Evolutionary conservation across 805 yeast species (phyloP), one percentile per base, ranked within the genome.

Genomic region (Komagataella pastoris): DNA sequence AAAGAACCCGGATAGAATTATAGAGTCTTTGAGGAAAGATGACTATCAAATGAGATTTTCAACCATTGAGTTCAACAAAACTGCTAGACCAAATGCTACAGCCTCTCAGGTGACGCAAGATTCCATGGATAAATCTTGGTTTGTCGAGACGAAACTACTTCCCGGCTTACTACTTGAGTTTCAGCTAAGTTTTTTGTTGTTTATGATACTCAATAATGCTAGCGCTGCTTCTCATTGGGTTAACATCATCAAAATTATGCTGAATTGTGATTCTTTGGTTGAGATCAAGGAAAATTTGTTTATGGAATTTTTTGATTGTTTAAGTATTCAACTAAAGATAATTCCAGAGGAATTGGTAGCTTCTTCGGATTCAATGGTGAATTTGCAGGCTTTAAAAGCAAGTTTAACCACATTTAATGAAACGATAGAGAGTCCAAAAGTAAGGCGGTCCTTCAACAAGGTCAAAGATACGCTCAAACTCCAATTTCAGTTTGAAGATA

Each of bases 201-300:
- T 74, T 47, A 58, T 80, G 1, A 57, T 80, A 0, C 67, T 83
- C 55, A 86, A 83, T 14, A 85, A 83, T 61, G 75, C 76, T 58
- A 77, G 85, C 17, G 78, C 83, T 12, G 73, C 79, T 17, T 65
- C 76, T 18, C 89, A 83, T 56, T 85, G 90, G 90, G 70, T 76
- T 51, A 69, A 67, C 17, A 55, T 83, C 43, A 56, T 78, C 10
- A 72, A 71, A 48, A 59, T 83, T 8, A 24, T 75, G 3, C 66
- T 72, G 54, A 62, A 67, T 49, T 67, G 72, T 50, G 58, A 55
- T 17, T 61, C 64, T 4, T 52, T 68, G 14, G 50, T 74, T 3
- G 47, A 24, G 1, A 46, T 53, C 2, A 54, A 66, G 10, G 53
- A 60, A 0, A 18, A 46, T 0, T 62, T 77, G 43, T 67, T 65